Conservation (phyloP, 169 alveolate species). For the Perkinsus chesapeaki region DNA sequence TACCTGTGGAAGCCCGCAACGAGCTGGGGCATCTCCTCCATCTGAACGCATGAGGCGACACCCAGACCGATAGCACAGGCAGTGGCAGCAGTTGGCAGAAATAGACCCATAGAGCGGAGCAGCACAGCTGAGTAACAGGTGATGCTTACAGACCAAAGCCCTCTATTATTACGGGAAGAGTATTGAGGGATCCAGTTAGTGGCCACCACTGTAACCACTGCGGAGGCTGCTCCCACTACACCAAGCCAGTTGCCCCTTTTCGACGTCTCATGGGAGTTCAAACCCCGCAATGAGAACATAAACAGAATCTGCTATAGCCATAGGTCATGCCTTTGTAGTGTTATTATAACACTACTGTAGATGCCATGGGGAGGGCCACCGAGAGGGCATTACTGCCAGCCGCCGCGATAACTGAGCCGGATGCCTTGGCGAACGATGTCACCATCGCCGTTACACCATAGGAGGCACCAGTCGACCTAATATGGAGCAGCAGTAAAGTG, state of each 20-base stretch:
- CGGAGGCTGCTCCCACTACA: conserved; percentile 61
- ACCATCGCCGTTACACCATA: not conserved
- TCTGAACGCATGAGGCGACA: conserved; percentile 47
- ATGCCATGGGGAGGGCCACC: not conserved
- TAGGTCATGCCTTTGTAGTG: conserved; percentile 1
- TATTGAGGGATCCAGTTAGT: not conserved
- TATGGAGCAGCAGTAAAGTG: not conserved
- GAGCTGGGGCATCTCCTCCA: conserved; percentile 78
- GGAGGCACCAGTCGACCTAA: not conserved
- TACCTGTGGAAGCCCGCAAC: conserved; percentile 83
- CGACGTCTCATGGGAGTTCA: conserved; percentile 63
- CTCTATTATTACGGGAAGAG: not conserved
- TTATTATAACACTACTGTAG: not conserved
- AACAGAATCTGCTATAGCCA: conserved; percentile 41
- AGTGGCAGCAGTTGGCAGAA: not conserved
- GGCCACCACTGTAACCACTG: conserved; percentile 33
- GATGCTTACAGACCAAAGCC: not conserved
- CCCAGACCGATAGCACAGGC: not conserved
- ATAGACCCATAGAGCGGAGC: not conserved
- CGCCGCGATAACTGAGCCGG: not conserved
- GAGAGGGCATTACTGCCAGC: not conserved
- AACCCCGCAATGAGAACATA: conserved; percentile 60
- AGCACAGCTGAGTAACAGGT: not conserved
- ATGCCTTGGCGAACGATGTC: not conserved
- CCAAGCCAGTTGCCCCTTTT: conserved; percentile 72